Evolutionary conservation across 2,329 filamentous ascomycete genomes (phyloP).

Genomic region (Fonsecaea erecta): DNA sequence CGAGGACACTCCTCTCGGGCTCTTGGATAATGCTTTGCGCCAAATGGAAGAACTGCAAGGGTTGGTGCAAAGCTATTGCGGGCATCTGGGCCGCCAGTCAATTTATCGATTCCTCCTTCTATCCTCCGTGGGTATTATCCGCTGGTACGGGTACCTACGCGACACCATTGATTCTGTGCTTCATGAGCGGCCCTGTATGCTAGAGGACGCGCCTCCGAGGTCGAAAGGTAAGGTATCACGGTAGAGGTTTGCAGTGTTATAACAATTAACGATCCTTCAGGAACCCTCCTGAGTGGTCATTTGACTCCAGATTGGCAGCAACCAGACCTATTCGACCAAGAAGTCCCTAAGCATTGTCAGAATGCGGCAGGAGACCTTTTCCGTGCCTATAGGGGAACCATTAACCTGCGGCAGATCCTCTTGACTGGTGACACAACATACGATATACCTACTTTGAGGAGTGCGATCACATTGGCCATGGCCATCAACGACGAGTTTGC

Average conservation of each 20-base stretch:
- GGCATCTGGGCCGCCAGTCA: conserved; percentile 10
- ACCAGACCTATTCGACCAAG: conserved; percentile 17
- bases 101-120: conserved; percentile 27
- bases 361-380: conserved; percentile 28
- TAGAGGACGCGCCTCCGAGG: conserved; percentile 18
- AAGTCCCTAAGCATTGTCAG: conserved; percentile 19
- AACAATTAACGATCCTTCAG: background rate
- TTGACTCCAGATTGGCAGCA: conserved; percentile 14
- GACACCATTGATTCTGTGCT: conserved; percentile 27
- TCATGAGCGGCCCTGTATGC: conserved; percentile 15
- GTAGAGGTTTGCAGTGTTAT: background rate
- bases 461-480: background rate
- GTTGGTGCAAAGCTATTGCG: conserved; percentile 18
- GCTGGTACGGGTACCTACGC: conserved; percentile 24
- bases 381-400: conserved; percentile 19
- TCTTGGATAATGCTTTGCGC: conserved; percentile 18
- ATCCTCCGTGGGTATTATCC: conserved; percentile 22
- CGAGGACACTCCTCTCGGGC: conserved; percentile 9
- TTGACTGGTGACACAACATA: background rate
- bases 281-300: conserved; percentile 4
- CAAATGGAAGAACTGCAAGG: conserved; percentile 23
- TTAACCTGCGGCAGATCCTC: conserved; percentile 15
- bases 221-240: conserved; percentile 16
- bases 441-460: conserved; percentile 2
- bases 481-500: conserved; percentile 15